Evolutionary conservation across 768 basidiomycete genomes (phyloP), one percentile per base, ranked within the genome.

Genomic region (Trichaptum fuscoviolaceum): DNA sequence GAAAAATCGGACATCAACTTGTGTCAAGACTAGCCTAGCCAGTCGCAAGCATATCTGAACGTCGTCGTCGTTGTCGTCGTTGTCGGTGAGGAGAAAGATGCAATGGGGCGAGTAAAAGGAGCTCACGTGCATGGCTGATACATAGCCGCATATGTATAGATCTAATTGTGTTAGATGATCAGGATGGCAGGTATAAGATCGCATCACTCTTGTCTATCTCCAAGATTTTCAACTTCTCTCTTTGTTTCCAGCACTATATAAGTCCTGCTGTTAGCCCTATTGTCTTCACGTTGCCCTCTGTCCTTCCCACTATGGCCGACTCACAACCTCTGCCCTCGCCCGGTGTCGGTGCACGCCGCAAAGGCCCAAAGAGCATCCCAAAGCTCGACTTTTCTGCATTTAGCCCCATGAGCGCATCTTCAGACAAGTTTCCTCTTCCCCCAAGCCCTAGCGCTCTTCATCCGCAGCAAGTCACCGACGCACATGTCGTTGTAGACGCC

Each of bases 321-420:
- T 20, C 42, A 2, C 42, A 61, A 9, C 59, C 59, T 24, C 30
- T 61, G 17, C 71, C 75, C 20, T 81, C 83, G 15, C 83, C 82
- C 30, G 78, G 81, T 58, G 76, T 82, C 65, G 76, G 77, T 18
- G 70, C 76, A 15, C 84, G 87, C 69, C 87, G 88, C 71, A 91
- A 84, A 73, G 85, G 82, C 26, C 82, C 82, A 30, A 91, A 86
- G 73, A 79, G 84, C 24, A 84, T 87, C 5, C 93, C 92, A 8
- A 84, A 82, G 60, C 85, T 95, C 15, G 91, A 92, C 0, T 74
- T 87, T 26, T 92, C 91, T 12, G 92, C 87, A 0, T 94, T 94
- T 75, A 84, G 81, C 27, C 89, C 90, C 26, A 89, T 84, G 76
- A 81, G 88, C 4, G 87, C 87, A 64, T 84, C 85, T 0, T 83